phyloP scores from a whole-genome alignment of 2,329 filamentous ascomycete species.

The Byssothecium circinans region DNA sequence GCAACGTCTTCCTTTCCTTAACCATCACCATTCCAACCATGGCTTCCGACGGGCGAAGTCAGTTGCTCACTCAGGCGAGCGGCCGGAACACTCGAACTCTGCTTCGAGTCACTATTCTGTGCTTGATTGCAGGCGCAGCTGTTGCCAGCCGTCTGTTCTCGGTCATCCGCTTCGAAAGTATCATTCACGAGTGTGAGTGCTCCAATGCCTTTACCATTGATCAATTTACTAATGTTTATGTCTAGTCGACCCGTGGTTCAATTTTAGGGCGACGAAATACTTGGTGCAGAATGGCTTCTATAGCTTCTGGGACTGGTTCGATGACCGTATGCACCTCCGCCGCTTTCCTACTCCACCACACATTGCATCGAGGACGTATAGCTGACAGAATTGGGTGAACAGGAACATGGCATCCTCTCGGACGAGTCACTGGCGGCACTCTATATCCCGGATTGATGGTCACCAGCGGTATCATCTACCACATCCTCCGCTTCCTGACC shows the following conservation, averaged over 20 bases:
- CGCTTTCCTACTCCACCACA: constrained; percentile 5
- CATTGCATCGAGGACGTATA: constrained; percentile 1
- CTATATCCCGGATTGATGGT: constrained; percentile 99
- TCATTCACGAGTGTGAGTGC: constrained; percentile 96
- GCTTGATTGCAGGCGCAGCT: constrained; percentile 86
- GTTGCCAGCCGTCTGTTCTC: constrained; percentile 95
- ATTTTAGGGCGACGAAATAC: constrained; percentile 98
- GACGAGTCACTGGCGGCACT: constrained; percentile 97
- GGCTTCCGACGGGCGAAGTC: constrained; percentile 44
- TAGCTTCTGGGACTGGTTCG: constrained; percentile 99
- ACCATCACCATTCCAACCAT: constrained; percentile 32
- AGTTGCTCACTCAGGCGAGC: constrained; percentile 74
- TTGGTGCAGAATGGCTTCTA: constrained; percentile 96
- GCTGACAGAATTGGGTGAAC: constrained; percentile 17
- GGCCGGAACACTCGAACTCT: constrained; percentile 81
- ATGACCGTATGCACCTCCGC: constrained; percentile 70
- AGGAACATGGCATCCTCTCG: constrained; percentile 97
- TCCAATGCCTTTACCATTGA: constrained; percentile 1
- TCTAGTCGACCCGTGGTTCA: constrained; percentile 98
- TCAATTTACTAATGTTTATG: constrained; percentile 28
- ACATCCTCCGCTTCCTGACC: constrained; percentile 82
- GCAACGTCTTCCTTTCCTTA: constrained; percentile 29
- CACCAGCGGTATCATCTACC: constrained; percentile 95
- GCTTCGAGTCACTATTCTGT: constrained; percentile 85
- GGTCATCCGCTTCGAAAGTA: constrained; percentile 98